A percentile compares a stretch with the other conserved stretches of the same genome.
phyloP scores from a whole-genome alignment of 108 stramenopile genomes.

The Mediolabrus comicus region DNA sequence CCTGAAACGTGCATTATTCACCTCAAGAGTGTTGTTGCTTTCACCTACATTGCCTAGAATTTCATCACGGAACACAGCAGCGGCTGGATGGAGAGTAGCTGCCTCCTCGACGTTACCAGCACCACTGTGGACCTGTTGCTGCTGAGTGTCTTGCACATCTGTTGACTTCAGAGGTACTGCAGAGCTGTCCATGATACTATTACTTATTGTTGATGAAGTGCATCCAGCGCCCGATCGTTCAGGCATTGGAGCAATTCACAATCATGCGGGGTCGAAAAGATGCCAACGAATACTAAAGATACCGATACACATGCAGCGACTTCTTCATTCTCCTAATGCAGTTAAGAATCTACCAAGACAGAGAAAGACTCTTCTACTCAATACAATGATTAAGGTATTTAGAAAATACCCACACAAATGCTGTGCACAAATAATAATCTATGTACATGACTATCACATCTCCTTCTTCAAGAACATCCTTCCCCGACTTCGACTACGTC shows the following conservation, averaged over 20 bases:
- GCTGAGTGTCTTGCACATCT: neutral
- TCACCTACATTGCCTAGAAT: neutral
- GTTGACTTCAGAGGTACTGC: neutral
- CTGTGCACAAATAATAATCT: too few species aligned
- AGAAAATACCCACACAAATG: too few species aligned
- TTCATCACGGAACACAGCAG: neutral
- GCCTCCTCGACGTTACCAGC: neutral
- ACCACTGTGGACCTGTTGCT: neutral
- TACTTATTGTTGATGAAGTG: neutral
- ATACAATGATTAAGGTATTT: too few species aligned
- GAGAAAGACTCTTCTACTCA: too few species aligned
- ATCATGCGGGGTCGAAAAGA: neutral
- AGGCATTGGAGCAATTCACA: too few species aligned
- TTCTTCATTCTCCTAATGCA: neutral
- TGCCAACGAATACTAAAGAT: neutral
- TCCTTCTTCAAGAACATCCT: neutral
- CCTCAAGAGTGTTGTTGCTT: neutral
- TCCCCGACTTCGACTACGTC: slow-evolving; percentile 1
- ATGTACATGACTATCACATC: too few species aligned
- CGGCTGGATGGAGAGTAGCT: slow-evolving; percentile 3
- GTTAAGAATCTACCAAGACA: neutral
- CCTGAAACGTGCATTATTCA: neutral
- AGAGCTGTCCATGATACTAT: too few species aligned
- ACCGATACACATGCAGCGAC: neutral
- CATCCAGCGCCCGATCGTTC: neutral